phyloP scores from a whole-genome alignment of 1,284 basidiomycete genomes.

The Malassezia japonica region DNA sequence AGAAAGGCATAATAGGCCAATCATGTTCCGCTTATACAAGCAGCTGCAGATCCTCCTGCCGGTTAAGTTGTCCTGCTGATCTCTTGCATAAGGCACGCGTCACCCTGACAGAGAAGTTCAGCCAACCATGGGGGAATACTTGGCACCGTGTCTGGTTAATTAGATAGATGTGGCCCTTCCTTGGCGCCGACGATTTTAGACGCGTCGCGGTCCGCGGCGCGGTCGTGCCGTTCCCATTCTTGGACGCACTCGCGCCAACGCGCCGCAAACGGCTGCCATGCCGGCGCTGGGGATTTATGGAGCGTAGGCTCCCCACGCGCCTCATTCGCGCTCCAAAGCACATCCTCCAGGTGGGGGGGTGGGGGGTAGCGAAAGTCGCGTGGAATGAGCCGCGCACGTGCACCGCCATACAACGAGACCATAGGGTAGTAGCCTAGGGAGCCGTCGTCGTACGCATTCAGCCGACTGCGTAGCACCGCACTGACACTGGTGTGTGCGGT shows the following conservation, averaged over 20 bases:
- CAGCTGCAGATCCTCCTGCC: no score
- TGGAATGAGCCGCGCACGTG: constrained; percentile 71
- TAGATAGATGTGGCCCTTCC: no score
- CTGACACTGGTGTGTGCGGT: constrained; percentile 19
- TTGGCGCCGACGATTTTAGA: no score
- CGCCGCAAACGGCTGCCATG: constrained; percentile 8
- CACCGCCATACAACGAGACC: constrained; percentile 84
- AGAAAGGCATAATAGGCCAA: no score
- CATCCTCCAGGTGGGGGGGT: constrained; percentile 27
- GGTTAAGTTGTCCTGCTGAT: no score
- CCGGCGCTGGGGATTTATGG: constrained; percentile 6
- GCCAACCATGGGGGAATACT: no score
- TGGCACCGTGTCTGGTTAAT: no score
- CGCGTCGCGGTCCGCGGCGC: not conserved
- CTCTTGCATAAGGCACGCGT: no score
- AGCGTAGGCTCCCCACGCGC: not conserved
- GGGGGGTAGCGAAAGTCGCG: constrained; percentile 71
- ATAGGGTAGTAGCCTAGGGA: constrained; percentile 90
- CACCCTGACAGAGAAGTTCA: no score
- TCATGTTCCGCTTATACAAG: no score
- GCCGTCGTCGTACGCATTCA: constrained; percentile 86
- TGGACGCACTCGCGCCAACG: not conserved
- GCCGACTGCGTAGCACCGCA: constrained; percentile 31
- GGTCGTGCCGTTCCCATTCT: not conserved
- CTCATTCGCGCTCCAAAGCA: constrained; percentile 14